phyloP scores from a whole-genome alignment of 1,284 basidiomycete genomes.

The Phenoliferia sp. region DNA sequence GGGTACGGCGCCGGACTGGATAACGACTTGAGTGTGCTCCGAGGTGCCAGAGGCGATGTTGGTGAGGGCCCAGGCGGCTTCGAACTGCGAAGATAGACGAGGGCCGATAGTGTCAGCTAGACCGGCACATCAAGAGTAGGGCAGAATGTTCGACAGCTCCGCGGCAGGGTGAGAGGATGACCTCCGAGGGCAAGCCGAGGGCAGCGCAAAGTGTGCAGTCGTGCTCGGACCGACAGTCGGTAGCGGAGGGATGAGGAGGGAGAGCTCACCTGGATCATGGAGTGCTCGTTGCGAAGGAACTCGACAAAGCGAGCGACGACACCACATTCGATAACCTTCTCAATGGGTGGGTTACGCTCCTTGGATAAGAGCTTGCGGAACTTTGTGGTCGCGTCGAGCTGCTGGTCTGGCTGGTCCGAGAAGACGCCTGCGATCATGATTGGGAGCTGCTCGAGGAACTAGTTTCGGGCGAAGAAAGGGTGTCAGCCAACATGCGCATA shows the following conservation, averaged over 20 bases:
- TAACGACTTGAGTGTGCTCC: slow-evolving; percentile 97
- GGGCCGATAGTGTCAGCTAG: too few relatives aligned
- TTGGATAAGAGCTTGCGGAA: slow-evolving; percentile 98
- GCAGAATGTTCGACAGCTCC: too few relatives aligned
- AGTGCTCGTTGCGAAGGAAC: slow-evolving; percentile 80
- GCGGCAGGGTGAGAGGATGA: too few relatives aligned
- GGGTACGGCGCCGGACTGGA: slow-evolving; percentile 90
- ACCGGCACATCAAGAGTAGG: too few relatives aligned
- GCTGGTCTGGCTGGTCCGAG: slow-evolving; percentile 82
- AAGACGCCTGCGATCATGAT: slow-evolving; percentile 87
- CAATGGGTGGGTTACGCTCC: slow-evolving; percentile 99
- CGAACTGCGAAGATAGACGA: slow-evolving; percentile 59
- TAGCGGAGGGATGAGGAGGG: not conserved
- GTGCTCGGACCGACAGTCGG: too few relatives aligned
- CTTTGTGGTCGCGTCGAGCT: slow-evolving; percentile 88
- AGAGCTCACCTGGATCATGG: slow-evolving; percentile 82
- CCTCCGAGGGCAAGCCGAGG: too few relatives aligned
- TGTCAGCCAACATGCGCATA: slow-evolving; percentile 34
- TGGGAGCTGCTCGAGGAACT: slow-evolving; percentile 55
- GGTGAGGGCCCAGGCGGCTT: slow-evolving; percentile 98
- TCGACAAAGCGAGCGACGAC: slow-evolving; percentile 97
- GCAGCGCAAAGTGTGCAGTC: too few relatives aligned
- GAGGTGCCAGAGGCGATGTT: slow-evolving; percentile 99
- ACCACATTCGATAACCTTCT: slow-evolving; percentile 94
- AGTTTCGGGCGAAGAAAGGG: not conserved